Evolutionary conservation across 257 asterid species (phyloP).

Genomic region (Solanum appendiculatum): DNA sequence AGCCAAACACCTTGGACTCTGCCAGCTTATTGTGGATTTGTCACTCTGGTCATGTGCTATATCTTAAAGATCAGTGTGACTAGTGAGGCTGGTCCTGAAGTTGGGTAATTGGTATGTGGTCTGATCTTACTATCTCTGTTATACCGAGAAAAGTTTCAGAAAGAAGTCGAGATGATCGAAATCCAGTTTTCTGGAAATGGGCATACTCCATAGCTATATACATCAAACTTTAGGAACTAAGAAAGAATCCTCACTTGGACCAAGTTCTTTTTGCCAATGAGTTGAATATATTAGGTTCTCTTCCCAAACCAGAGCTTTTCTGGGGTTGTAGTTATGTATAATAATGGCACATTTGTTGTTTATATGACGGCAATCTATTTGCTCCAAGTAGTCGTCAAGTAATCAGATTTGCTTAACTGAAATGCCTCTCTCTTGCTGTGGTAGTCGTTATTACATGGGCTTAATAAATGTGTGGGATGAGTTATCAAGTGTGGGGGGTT

Average conservation of each 20-base stretch:
- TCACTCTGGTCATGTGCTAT: not conserved
- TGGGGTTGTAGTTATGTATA: not conserved
- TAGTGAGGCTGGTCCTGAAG: not conserved
- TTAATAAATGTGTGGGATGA: not conserved
- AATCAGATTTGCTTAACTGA: not conserved
- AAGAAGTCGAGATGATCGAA: not conserved
- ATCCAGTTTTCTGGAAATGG: not conserved
- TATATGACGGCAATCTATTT: not conserved
- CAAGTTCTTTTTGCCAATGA: not conserved
- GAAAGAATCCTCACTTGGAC: not conserved
- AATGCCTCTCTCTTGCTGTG: not conserved
- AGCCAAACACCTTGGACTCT: not conserved
- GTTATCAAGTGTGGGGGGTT: not conserved
- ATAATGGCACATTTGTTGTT: not conserved
- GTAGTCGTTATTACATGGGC: not conserved
- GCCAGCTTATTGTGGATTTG: not conserved
- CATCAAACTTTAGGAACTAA: not conserved
- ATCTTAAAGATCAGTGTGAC: not conserved
- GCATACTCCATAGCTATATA: not conserved
- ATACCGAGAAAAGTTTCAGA: not conserved
- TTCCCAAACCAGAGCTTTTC: not conserved
- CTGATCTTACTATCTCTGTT: not conserved
- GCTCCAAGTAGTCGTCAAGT: not conserved
- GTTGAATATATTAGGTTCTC: not conserved
- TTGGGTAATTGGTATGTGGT: not conserved